Base-by-base conservation (phyloP, 495 filamentous ascomycete genomes). In the Geoglossum glabrum region DNA sequence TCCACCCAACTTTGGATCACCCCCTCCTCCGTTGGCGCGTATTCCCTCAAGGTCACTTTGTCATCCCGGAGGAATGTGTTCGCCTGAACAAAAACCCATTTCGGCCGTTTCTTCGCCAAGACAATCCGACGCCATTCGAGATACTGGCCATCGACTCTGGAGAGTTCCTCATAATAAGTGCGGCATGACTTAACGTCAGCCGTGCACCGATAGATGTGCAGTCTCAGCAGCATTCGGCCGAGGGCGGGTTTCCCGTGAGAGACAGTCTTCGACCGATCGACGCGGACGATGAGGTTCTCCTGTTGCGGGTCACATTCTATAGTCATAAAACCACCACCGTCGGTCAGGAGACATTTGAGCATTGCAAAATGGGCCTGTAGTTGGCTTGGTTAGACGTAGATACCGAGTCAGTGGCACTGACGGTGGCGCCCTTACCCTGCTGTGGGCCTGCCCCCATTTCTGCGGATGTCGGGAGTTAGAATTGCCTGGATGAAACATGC, bases 381-480 rank as follows among this genome's bases (percentile, higher is more conserved):
- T 23, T 3, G n/a, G 19, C n/a, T n/a, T n/a, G n/a, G n/a, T n/a
- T n/a, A n/a, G n/a, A n/a, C n/a, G n/a, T n/a, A n/a, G n/a, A n/a
- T n/a, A n/a, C n/a, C n/a, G n/a, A n/a, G n/a, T n/a, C n/a, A n/a
- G n/a, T n/a, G n/a, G n/a, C n/a, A n/a, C n/a, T n/a, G n/a, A n/a
- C n/a, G n/a, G n/a, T n/a, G n/a, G n/a, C n/a, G n/a, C n/a, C 36
- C 11, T 3, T 15, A 40, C 36, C 36, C 36, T 40, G 17, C 87
- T 93, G 64, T 98, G 90, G 27, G 87, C 80, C 65, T 96, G 88
- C 11, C 90, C 90, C 90, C 90, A 96, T 70, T 95, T 95, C 62
- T 89, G 23, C 10, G 49, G 26, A 3, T 52, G n/a, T n/a, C n/a
- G n/a, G n/a, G n/a, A 27, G 5, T 33, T 17, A 5, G 9, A 13